Percentiles rank a stretch among this genome's conserved stretches.
Conservation (phyloP, 495 filamentous ascomycete genomes). For the Parathielavia appendiculata region DNA sequence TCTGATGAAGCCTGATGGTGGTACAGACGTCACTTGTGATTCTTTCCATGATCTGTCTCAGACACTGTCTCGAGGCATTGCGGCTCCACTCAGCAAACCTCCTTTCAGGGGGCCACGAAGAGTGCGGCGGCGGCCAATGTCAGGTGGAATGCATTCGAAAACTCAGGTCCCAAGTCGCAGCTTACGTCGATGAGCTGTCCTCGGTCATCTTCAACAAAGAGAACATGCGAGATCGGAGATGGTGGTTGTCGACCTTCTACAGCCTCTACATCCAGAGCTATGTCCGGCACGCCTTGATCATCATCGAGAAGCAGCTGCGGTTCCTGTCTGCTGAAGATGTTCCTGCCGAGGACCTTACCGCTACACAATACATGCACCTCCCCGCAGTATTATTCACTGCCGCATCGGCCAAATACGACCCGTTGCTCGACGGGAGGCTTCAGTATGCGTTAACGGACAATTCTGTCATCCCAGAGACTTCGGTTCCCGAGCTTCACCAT, state of each 20-base stretch:
- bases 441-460: slow-evolving; percentile 31
- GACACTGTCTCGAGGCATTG: slow-evolving; percentile 30
- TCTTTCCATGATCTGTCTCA: slow-evolving; percentile 31
- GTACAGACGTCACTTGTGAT: slow-evolving; percentile 32
- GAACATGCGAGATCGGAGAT: slow-evolving; percentile 33
- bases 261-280: slow-evolving; percentile 36
- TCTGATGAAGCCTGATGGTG: background rate
- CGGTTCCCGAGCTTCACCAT: slow-evolving; percentile 27
- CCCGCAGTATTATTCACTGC: slow-evolving; percentile 28
- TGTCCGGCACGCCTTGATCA: slow-evolving; percentile 30
- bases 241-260: slow-evolving; percentile 37
- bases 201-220: slow-evolving; percentile 38
- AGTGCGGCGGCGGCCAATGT: slow-evolving; percentile 26
- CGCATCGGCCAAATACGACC: slow-evolving; percentile 32
- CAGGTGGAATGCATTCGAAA: slow-evolving; percentile 32
- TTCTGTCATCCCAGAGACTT: slow-evolving; percentile 27
- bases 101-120: slow-evolving; percentile 20
- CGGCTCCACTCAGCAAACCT: slow-evolving; percentile 25
- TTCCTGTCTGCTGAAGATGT: slow-evolving; percentile 25
- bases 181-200: slow-evolving; percentile 32
- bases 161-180: slow-evolving; percentile 19
- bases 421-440: slow-evolving; percentile 25
- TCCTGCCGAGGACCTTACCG: slow-evolving; percentile 24
- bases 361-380: slow-evolving; percentile 30
- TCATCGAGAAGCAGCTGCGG: slow-evolving; percentile 30